phyloP scores from a whole-genome alignment of 129 eudicot genomes.

The Deinandra increscens region DNA sequence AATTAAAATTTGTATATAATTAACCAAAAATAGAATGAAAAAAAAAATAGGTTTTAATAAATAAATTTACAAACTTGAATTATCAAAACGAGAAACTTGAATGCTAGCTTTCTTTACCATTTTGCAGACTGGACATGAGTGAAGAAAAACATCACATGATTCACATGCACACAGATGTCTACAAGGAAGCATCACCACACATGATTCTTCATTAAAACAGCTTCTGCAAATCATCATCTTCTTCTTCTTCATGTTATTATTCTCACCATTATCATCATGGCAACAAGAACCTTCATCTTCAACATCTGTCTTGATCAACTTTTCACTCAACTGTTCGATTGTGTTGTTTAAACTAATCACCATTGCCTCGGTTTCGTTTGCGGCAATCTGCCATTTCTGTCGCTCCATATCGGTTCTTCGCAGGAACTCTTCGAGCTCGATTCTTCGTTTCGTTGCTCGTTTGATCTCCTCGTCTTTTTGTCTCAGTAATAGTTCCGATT shows the following conservation, averaged over 20 bases:
- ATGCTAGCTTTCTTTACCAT: constrained; percentile 62
- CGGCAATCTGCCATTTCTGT: constrained; percentile 69
- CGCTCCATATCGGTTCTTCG: constrained; percentile 56
- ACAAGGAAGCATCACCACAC: constrained; percentile 79
- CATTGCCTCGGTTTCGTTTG: constrained; percentile 70
- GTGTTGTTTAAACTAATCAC: constrained; percentile 44
- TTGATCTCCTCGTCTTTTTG: constrained; percentile 79
- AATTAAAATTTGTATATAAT: neutral
- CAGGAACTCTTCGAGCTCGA: constrained; percentile 53
- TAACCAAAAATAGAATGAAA: neutral
- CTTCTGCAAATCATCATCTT: constrained; percentile 43
- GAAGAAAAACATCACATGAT: constrained; percentile 61
- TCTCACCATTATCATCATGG: constrained; percentile 23
- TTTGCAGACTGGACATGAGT: constrained; percentile 79
- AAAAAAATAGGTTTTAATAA: neutral
- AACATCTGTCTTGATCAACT: constrained; percentile 19
- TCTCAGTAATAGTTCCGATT: constrained; percentile 35
- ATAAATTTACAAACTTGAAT: constrained; percentile 22
- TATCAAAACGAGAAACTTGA: constrained; percentile 41
- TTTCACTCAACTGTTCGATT: constrained; percentile 51
- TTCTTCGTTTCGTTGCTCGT: constrained; percentile 44
- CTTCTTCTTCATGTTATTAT: neutral
- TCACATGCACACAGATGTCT: constrained; percentile 77
- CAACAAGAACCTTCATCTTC: constrained; percentile 90
- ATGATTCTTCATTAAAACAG: constrained; percentile 51